Base-by-base conservation (phyloP, 2,329 filamentous ascomycete genomes). In the Aspergillus tanneri region DNA sequence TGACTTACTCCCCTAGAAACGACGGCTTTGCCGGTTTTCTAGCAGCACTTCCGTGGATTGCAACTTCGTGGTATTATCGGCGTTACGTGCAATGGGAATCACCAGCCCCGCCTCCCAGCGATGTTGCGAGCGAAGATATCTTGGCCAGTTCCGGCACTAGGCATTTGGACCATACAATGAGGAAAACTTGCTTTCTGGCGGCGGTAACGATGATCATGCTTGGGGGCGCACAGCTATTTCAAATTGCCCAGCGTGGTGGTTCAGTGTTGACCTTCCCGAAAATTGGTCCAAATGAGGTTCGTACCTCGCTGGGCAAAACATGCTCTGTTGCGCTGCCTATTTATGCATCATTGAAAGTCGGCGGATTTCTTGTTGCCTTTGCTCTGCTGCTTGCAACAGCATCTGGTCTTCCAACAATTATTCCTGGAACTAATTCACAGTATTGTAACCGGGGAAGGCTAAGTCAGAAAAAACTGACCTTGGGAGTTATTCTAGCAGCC, bases 271-370 rank as follows among this genome's bases (percentile, higher is more conserved):
- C 56, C 39, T 47, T 59, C 4, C 58, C 61, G 10, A 52, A 43
- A 18, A 16, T 63, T 4, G 57, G 51, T 46, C 25, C 45, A 1
- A 52, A 50, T 6, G 53, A 45, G 0, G 55, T 39, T 5, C 52
- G 53, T 11, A 53, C 48, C 12, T 61, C 68, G 14, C 41, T 67
- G 12, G 56, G 63, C 14, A 72, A 68, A 41, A 58, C 70, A n/a
- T 47, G 70, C 23, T 69, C 74, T 14, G 59, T 79, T 18, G 64
- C 72, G 3, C 58, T 84, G 23, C 81, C 81, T 1, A 78, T 81
- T 57, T 83, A 80, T 58, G 77, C 80, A 7, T 64, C 77, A 0
- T 69, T 80, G 53, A 75, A 81, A 47, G 62, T 83, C 10, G 81
- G 80, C 7, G 79, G 77, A 10, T 72, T 76, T 47, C 68, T 77